These are phyloP conservation scores for Prunus salicina DNA, from an alignment of 306 rosid species.

Conservation along the genomic window DNA sequence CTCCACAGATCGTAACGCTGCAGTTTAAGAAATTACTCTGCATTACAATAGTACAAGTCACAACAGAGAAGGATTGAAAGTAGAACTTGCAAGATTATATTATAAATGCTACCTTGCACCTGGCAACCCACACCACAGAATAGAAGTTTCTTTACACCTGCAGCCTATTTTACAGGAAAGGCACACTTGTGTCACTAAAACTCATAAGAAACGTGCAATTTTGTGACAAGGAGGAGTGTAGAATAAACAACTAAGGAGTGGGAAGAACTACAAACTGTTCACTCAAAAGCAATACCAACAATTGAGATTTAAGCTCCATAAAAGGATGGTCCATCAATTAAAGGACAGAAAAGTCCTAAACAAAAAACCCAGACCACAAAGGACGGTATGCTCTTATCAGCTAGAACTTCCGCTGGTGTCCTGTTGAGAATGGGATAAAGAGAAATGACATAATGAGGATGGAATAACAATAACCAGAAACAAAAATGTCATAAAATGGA, in stretches of 20 bases:
- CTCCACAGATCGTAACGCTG: slow-evolving; percentile 96
- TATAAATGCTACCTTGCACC: slow-evolving; percentile 71
- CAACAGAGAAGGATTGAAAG: slow-evolving; percentile 45
- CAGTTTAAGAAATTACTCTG: slow-evolving; percentile 93
- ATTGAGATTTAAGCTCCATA: too few relatives aligned
- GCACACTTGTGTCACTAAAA: not conserved
- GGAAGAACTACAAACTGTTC: not conserved
- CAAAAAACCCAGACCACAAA: too few relatives aligned
- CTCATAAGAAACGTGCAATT: not conserved
- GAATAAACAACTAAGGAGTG: not conserved
- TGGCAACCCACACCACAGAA: slow-evolving; percentile 99
- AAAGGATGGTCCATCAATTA: too few relatives aligned
- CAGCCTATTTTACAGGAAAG: slow-evolving; percentile 57
- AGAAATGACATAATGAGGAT: not conserved
- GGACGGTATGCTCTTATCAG: slow-evolving; percentile 15
- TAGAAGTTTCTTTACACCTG: slow-evolving; percentile 92
- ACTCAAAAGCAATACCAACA: too few relatives aligned
- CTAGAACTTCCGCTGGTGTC: slow-evolving; percentile 93
- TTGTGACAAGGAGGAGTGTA: not conserved
- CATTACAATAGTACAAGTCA: slow-evolving; percentile 87
- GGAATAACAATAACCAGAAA: not conserved
- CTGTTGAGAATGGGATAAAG: slow-evolving; percentile 31
- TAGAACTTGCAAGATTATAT: slow-evolving; percentile 11
- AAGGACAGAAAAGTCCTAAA: too few relatives aligned
- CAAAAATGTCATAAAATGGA: not conserved